Conservation (phyloP, 2,329 filamentous ascomycete species). For the Endoconidiophora laricicola region DNA sequence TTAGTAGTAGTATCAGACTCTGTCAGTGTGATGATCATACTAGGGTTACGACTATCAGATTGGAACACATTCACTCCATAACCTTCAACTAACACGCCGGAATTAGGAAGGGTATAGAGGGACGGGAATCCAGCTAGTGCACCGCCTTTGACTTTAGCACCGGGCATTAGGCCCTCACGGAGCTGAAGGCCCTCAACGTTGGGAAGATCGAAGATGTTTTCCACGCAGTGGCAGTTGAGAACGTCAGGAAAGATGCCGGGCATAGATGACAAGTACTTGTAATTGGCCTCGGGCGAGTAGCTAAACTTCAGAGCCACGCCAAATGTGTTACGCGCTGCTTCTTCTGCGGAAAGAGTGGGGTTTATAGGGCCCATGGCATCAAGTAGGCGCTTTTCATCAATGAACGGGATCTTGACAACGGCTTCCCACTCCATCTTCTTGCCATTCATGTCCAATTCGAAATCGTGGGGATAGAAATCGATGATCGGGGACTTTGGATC, state of each 20-base stretch:
- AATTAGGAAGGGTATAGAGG: conserved; percentile 69
- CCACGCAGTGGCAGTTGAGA: conserved; percentile 70
- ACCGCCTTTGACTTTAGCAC: conserved; percentile 62
- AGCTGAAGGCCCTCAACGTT: conserved; percentile 80
- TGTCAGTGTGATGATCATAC: conserved; percentile 75
- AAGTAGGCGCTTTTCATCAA: conserved; percentile 76
- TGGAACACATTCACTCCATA: conserved; percentile 93
- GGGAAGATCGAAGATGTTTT: conserved; percentile 92
- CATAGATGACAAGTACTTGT: conserved; percentile 72
- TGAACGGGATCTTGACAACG: conserved; percentile 97
- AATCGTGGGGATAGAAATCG: conserved; percentile 94
- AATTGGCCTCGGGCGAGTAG: conserved; percentile 61
- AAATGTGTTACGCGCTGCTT: conserved; percentile 74
- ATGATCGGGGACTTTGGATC: conserved; percentile 79
- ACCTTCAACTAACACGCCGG: conserved; percentile 49
- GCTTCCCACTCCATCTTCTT: conserved; percentile 99
- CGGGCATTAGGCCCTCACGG: conserved; percentile 66
- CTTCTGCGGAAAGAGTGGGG: conserved; percentile 55
- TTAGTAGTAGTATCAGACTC: conserved; percentile 57
- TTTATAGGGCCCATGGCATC: conserved; percentile 77
- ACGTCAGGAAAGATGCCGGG: conserved; percentile 84
- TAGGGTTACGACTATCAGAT: conserved; percentile 89
- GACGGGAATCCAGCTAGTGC: conserved; percentile 92
- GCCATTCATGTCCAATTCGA: conserved; percentile 96
- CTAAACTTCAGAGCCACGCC: conserved; percentile 88